Conservation (phyloP, 2,329 filamentous ascomycete species). For the Colletotrichum sp. region DNA sequence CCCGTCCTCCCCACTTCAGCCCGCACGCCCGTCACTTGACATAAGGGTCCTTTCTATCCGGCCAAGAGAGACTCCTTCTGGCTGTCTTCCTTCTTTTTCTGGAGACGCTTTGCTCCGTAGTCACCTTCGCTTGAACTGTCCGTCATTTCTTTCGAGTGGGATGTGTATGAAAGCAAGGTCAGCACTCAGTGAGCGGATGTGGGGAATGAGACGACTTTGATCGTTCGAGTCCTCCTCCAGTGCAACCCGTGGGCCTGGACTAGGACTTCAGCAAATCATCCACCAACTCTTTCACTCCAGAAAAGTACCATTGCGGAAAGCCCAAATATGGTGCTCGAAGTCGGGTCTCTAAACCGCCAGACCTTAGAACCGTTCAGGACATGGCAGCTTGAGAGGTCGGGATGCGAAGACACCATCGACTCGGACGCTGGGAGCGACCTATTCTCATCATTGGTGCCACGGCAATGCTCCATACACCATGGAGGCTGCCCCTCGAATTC, state of each 20-base stretch:
- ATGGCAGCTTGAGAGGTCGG: neutral
- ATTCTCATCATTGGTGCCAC: neutral
- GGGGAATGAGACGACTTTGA: neutral
- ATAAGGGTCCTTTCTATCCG: neutral
- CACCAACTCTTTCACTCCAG: neutral
- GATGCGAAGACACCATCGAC: neutral
- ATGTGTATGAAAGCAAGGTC: neutral
- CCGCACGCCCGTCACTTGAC: neutral
- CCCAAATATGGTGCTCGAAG: constrained; percentile 12
- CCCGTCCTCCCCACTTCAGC: neutral
- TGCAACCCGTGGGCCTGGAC: neutral
- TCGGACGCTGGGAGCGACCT: neutral
- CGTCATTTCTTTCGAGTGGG: neutral
- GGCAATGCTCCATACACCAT: neutral
- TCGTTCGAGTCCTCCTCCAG: neutral
- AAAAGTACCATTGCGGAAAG: neutral
- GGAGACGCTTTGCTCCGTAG: neutral
- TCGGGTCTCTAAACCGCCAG: constrained; percentile 8
- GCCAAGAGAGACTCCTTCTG: neutral
- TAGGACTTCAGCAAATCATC: neutral
- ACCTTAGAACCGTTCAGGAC: constrained; percentile 8
- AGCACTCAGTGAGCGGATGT: neutral
- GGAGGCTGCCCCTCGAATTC: neutral
- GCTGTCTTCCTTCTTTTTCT: neutral
- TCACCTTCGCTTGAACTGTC: neutral